Evolutionary conservation across 306 rosid species (phyloP).

Genomic region (Cucurbita argyrosperma): DNA sequence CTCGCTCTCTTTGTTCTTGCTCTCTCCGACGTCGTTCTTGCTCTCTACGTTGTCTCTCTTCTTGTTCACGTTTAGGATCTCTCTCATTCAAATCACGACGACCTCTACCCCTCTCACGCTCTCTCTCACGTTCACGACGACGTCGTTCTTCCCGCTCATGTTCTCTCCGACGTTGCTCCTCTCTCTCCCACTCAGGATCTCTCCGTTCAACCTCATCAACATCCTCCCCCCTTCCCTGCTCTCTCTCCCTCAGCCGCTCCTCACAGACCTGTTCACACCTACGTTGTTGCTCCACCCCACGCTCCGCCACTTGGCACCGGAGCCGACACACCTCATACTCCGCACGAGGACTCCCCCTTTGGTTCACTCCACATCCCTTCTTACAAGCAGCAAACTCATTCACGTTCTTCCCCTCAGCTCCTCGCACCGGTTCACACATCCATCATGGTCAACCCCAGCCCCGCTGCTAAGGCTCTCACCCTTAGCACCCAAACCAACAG

Average conservation of each 20-base stretch:
- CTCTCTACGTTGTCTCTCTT: not conserved
- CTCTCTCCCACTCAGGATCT: not conserved
- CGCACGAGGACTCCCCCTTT: not conserved
- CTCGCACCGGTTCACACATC: not conserved
- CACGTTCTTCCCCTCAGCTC: not conserved
- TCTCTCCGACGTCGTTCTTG: not conserved
- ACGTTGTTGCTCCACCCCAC: not conserved
- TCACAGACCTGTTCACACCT: constrained; percentile 1
- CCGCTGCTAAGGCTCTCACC: not conserved
- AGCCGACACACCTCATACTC: not conserved
- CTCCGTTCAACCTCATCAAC: not conserved
- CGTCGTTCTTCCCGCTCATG: constrained; percentile 6
- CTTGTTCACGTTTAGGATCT: not conserved
- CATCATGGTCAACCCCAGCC: not conserved
- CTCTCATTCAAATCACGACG: not conserved
- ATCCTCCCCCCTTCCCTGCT: not conserved
- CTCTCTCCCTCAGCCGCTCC: not conserved
- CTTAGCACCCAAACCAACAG: not conserved
- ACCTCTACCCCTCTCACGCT: not conserved
- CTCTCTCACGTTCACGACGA: not conserved
- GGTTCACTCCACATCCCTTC: not conserved
- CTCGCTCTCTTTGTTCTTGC: not conserved
- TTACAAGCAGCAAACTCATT: not conserved
- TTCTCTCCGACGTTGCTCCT: not conserved
- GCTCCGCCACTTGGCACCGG: not conserved